These are phyloP conservation scores for Musa beccarii DNA, from an alignment of 176 grass and related monocot genomes.

Conservation along the genomic window DNA sequence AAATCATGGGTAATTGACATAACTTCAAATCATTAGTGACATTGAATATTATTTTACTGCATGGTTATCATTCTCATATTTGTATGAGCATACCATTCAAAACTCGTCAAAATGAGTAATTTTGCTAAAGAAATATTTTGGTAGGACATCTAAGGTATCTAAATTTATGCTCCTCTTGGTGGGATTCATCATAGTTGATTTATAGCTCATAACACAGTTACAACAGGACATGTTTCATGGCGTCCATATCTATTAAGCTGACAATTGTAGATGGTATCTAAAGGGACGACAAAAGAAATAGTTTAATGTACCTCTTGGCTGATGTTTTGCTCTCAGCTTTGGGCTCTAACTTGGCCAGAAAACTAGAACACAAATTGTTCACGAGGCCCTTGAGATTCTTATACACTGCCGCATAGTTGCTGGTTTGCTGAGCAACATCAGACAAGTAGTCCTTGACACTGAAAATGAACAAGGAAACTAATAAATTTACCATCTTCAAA, in stretches of 20 bases:
- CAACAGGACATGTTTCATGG: not conserved
- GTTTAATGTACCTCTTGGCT: slow-evolving; percentile 25
- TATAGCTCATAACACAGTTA: too few relatives aligned
- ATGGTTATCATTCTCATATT: too few relatives aligned
- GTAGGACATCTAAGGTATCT: too few relatives aligned
- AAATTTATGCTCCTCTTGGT: too few relatives aligned
- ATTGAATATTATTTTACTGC: too few relatives aligned
- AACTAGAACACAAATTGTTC: slow-evolving; percentile 39
- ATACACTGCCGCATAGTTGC: slow-evolving; percentile 75
- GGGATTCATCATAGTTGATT: too few relatives aligned
- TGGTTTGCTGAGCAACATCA: slow-evolving; percentile 27
- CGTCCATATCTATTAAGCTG: not conserved
- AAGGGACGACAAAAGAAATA: not conserved
- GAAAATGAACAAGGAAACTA: slow-evolving; percentile 2
- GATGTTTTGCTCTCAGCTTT: slow-evolving; percentile 32
- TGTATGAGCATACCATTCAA: too few relatives aligned
- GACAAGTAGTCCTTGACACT: slow-evolving; percentile 78
- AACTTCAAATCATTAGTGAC: too few relatives aligned
- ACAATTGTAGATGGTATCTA: slow-evolving; percentile 2
- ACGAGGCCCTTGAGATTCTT: slow-evolving; percentile 76
- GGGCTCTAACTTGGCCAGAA: slow-evolving; percentile 51
- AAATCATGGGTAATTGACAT: too few relatives aligned
- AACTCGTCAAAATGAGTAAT: too few relatives aligned
- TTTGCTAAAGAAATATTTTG: too few relatives aligned
- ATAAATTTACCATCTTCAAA: slow-evolving; percentile 1